These are phyloP conservation scores for Flaveria sonorensis DNA, from an alignment of 129 eudicot genomes.

Conservation along the genomic window DNA sequence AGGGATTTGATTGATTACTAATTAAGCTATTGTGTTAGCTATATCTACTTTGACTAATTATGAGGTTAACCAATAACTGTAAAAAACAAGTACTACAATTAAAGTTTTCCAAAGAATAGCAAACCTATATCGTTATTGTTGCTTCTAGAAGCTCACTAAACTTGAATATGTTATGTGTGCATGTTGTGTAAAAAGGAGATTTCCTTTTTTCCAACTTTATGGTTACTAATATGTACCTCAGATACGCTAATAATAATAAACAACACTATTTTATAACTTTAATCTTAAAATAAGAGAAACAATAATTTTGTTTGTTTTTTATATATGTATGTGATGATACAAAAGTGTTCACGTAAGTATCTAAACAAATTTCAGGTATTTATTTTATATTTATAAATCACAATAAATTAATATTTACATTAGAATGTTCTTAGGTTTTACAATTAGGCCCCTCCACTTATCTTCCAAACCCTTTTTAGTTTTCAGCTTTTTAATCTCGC, in stretches of 20 bases:
- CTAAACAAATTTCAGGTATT: too few relatives aligned
- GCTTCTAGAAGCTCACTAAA: slow-evolving; percentile 3
- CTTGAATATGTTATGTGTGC: neutral
- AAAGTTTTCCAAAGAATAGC: neutral
- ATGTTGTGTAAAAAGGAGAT: neutral
- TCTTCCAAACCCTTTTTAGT: too few relatives aligned
- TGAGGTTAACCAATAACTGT: neutral
- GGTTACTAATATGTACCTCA: neutral
- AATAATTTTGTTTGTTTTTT: neutral
- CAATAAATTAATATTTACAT: too few relatives aligned
- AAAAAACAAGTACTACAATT: neutral
- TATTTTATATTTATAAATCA: too few relatives aligned
- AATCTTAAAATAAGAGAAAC: neutral
- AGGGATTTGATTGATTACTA: neutral
- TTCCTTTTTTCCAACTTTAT: slow-evolving; percentile 4
- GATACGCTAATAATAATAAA: neutral
- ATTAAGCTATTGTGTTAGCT: slow-evolving; percentile 12
- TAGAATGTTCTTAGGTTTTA: too few relatives aligned
- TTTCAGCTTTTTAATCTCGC: too few relatives aligned
- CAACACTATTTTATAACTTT: neutral
- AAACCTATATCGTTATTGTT: neutral
- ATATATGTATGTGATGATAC: neutral
- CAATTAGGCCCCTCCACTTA: neutral
- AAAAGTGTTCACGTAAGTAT: neutral
- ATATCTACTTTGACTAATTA: slow-evolving; percentile 11